Evolutionary conservation across 495 filamentous ascomycete genomes (phyloP), one percentile per base, ranked within the genome.

Genomic region (Clavariopsis aquatica): DNA sequence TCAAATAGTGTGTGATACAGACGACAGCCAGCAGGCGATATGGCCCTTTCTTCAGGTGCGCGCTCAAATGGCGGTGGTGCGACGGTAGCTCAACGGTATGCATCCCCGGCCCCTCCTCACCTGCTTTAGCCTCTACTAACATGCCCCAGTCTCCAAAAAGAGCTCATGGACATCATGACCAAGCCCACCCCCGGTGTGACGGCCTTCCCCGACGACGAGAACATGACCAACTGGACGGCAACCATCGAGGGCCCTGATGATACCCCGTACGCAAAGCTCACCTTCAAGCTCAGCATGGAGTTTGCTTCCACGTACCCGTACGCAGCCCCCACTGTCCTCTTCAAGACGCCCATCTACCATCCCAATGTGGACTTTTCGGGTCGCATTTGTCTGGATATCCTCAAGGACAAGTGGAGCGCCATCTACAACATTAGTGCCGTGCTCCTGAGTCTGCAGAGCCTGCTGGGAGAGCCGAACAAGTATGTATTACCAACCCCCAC

Each of bases 381-480:
- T 22, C 38, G 77, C 26, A 78, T 78, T 27, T 78, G 77, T 57
- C 71, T 99, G 62, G 95, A 98, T 76, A 99, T 99, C 69, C 80
- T 99, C 54, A 96, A 96, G 81, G 94, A 97, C 73, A 96, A 96
- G 79, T 98, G 94, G 94, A 96, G 91, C 66, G 87, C 88, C 20
- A 91, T 93, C 15, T 96, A 96, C 82, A 97, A 96, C 70, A 88
- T 94, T 59, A 90, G 94, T 78, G 94, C 87, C 47, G 90, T 99
- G 23, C 78, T 99, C 49, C 78, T 99, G 68, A 96, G 92, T 65
- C 75, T 99, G 77, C 94, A 99, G 78, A 96, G 92, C 77, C 79
- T 99, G 68, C 84, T 99, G 1, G 94, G 93, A 20, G 94, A 98
- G 75, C 94, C 94, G 4, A 99, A 99, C 78, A 97, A 97, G 95